Conservation (phyloP, 495 filamentous ascomycete genomes). For the Hypoxylon lienhwacheense region DNA sequence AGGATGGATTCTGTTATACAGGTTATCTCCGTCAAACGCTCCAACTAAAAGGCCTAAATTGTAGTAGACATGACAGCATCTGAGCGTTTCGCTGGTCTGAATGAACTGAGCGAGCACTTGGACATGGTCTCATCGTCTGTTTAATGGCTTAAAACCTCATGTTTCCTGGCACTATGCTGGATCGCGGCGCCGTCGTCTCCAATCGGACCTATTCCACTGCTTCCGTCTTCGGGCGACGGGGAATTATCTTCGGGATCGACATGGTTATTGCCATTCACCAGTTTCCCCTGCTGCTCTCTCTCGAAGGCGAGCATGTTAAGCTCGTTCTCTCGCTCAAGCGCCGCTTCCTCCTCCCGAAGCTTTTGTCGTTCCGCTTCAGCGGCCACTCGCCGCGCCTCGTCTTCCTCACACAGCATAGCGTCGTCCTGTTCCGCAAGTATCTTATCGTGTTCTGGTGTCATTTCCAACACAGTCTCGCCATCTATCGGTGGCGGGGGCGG, state of each 20-base stretch:
- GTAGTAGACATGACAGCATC: neutral
- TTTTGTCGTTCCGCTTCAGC: constrained; percentile 44
- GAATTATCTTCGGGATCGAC: neutral
- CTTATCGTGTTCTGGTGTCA: constrained; percentile 41
- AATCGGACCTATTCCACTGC: constrained; percentile 3
- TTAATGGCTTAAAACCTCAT: constrained; percentile 42
- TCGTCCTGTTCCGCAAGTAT: constrained; percentile 49
- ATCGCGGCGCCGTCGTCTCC: constrained; percentile 6
- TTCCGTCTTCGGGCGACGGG: constrained; percentile 2
- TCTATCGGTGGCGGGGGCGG: constrained; percentile 50
- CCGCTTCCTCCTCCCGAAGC: constrained; percentile 36
- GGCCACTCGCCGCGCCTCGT: constrained; percentile 47
- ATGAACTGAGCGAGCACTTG: neutral
- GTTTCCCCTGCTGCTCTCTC: constrained; percentile 30
- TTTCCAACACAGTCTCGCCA: constrained; percentile 34
- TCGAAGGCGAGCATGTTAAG: constrained; percentile 42
- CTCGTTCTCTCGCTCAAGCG: constrained; percentile 39
- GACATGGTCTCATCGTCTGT: neutral
- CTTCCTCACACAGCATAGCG: constrained; percentile 43
- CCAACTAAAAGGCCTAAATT: neutral
- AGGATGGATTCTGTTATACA: neutral
- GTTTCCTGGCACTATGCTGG: constrained; percentile 28
- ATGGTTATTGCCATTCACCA: constrained; percentile 20
- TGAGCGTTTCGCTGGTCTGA: neutral
- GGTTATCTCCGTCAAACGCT: neutral